Evolutionary conservation across 202 grass and related monocot species (phyloP).

Genomic region (Carex sylvatica): DNA sequence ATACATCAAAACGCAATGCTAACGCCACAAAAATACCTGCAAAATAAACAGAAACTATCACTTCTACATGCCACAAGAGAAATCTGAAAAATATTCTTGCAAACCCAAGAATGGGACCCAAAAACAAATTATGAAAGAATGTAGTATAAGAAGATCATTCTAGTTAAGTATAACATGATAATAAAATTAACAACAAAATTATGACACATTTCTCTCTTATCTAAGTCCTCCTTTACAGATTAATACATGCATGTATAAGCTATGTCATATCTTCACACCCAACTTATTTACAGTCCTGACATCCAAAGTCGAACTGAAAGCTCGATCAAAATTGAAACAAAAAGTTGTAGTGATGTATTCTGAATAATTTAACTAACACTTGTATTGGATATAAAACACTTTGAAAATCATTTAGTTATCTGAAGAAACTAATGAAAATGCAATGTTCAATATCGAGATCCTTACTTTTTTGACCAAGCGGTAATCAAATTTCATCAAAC

Average conservation of each 20-base stretch:
- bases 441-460: neutral
- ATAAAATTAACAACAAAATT: neutral
- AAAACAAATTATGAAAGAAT: neutral
- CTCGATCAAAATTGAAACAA: neutral
- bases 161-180: neutral
- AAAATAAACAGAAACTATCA: conserved; percentile 7
- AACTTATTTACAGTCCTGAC: neutral
- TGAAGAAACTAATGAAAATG: neutral
- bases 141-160: neutral
- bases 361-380: conserved; percentile 8
- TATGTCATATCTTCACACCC: neutral
- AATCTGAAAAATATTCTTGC: neutral
- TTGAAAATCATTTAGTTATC: neutral
- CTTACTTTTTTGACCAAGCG: neutral
- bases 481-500: neutral
- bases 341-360: neutral
- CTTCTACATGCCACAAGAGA: neutral
- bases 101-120: neutral
- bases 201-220: neutral
- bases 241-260: neutral
- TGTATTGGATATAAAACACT: neutral
- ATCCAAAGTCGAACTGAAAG: conserved; percentile 4
- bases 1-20: conserved; percentile 88
- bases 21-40: conserved; percentile 97
- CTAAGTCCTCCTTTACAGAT: neutral